Base-by-base conservation (phyloP, 2,329 filamentous ascomycete genomes). In the Tolypocladium album region DNA sequence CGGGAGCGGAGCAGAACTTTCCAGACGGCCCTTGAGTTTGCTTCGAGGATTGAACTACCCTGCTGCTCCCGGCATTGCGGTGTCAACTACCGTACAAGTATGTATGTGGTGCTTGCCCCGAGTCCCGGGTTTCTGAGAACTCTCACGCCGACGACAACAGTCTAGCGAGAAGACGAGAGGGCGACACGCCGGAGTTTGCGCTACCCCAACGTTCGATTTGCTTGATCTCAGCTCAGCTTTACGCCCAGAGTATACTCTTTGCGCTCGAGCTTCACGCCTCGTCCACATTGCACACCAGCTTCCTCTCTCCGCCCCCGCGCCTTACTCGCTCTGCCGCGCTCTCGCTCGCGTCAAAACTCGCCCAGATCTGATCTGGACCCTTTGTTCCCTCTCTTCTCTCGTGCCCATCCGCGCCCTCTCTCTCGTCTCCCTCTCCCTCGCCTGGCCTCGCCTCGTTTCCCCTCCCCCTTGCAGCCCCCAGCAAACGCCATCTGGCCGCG, bases 361-460 rank as follows among this genome's bases (percentile, higher is more conserved):
- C 20, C 34, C 27, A 34, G 27, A 36, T 53, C 31, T 38, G 50
- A 55, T 38, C 50, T 55, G 50, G 50, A 38, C 50, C 50, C 31
- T 55, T 55, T 55, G 50, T 55, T 55, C n/a, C 50, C 61, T 64
- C 61, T 60, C 59, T 63, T 55, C 55, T 66, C 60, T 62, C 59
- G 61, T 63, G 47, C 34, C 36, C 55, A 13, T 31, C n/a, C 57
- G 17, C 20, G n/a, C 40, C 55, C 55, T 59, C 38, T 55, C 60
- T 60, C 52, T 56, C 40, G 60, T 56, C 56, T 61, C 58, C 50
- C 55, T 55, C 59, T 42, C 42, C 56, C 58, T 36, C 56, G 38
- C 17, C 50, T 24, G 27, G 17, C 20, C 43, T 59, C 38, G 24
- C 27, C 22, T 55, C 60, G 42, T 17, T 9, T 22, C 13, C 22